These are phyloP conservation scores for Coemansia asiatica DNA, from an alignment of 192 early-diverging fungal genomes.

Conservation along the genomic window DNA sequence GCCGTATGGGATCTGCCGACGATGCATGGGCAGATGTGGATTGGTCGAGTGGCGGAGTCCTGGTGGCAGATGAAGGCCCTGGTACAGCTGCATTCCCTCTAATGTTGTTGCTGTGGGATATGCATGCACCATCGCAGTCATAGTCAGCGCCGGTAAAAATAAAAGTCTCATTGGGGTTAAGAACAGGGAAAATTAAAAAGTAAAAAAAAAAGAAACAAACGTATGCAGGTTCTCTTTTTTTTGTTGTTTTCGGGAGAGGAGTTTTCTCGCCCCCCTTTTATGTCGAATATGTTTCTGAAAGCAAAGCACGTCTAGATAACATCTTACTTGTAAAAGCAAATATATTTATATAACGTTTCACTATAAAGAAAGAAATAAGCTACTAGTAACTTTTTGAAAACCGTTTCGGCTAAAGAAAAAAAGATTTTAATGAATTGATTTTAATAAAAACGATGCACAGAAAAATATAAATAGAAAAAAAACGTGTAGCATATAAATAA, in stretches of 20 bases:
- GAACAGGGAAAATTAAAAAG: background rate
- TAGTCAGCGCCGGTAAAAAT: background rate
- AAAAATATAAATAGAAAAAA: background rate
- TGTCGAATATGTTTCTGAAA: too few species aligned
- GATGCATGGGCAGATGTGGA: background rate
- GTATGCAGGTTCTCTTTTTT: too few species aligned
- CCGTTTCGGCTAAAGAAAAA: too few species aligned
- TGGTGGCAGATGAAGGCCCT: conserved; percentile 28
- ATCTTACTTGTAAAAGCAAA: background rate
- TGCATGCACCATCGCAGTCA: background rate
- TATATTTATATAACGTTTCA: background rate
- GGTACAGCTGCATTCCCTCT: conserved; percentile 18
- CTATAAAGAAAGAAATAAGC: too few species aligned
- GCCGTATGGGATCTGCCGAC: conserved; percentile 29
- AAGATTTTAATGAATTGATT: too few species aligned
- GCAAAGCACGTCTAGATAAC: too few species aligned
- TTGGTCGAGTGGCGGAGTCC: conserved; percentile 14
- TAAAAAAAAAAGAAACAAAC: background rate
- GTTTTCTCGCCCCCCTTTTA: too few species aligned
- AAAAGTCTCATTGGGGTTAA: background rate
- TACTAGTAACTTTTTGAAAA: too few species aligned
- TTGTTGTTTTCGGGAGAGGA: too few species aligned
- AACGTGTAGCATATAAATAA: background rate
- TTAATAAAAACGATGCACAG: too few species aligned
- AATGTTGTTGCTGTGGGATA: background rate